A percentile compares a stretch with the other conserved stretches of the same genome.
Conservation (phyloP, 2,329 filamentous ascomycete genomes). For the Lasiodiplodia sp. region DNA sequence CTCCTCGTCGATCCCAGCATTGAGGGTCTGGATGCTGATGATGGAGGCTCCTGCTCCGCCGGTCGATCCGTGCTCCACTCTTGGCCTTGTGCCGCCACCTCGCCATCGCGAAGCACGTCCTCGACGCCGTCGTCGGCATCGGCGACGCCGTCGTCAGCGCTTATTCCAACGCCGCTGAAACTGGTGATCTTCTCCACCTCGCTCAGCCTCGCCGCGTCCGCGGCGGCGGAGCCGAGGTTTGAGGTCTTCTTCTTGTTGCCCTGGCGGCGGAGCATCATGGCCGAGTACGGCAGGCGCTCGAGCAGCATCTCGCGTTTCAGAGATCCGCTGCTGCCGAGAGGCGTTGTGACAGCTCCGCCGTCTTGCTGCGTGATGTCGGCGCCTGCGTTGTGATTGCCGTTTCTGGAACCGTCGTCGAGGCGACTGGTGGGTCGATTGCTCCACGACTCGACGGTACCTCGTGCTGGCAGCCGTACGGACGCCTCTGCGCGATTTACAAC, state of each 20-base stretch:
- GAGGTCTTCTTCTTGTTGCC: slow-evolving; percentile 39
- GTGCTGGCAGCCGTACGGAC: slow-evolving; percentile 34
- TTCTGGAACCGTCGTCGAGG: not conserved
- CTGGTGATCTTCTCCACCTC: slow-evolving; percentile 73
- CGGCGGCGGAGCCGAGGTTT: slow-evolving; percentile 29
- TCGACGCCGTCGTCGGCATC: slow-evolving; percentile 40
- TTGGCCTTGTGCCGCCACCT: slow-evolving; percentile 35
- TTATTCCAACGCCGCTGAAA: slow-evolving; percentile 64
- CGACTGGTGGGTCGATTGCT: slow-evolving; percentile 31
- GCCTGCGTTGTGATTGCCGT: not conserved
- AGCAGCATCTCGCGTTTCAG: slow-evolving; percentile 78
- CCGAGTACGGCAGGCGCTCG: slow-evolving; percentile 86
- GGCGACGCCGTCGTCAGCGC: slow-evolving; percentile 32
- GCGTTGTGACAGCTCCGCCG: slow-evolving; percentile 32
- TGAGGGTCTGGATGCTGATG: slow-evolving; percentile 34
- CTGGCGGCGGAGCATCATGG: slow-evolving; percentile 62
- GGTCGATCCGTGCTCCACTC: slow-evolving; percentile 55
- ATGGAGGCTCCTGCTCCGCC: slow-evolving; percentile 35
- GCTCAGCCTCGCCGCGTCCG: slow-evolving; percentile 47
- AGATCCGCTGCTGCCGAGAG: slow-evolving; percentile 67
- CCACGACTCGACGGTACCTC: slow-evolving; percentile 46
- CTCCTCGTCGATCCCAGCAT: slow-evolving; percentile 34
- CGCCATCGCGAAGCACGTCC: slow-evolving; percentile 35
- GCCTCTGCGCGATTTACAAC: slow-evolving; percentile 35
- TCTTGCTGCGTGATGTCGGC: slow-evolving; percentile 27